A percentile compares a stretch with the other conserved stretches of the same genome.
These are phyloP conservation scores for Jackrogersella minutella DNA, from an alignment of 495 filamentous ascomycete species.

Conservation along the genomic window DNA sequence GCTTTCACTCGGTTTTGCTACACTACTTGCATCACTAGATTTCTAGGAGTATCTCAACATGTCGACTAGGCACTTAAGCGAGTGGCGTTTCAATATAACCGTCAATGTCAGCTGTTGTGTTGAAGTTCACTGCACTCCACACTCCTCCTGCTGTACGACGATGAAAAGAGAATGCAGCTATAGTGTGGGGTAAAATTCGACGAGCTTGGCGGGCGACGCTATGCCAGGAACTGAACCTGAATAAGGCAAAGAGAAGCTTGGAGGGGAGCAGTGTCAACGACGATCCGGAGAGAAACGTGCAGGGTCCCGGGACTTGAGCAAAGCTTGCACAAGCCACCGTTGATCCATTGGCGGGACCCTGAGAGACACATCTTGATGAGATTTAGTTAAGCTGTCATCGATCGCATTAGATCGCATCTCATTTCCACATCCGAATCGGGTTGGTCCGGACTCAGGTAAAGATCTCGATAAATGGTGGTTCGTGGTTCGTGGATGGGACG, in stretches of 20 bases:
- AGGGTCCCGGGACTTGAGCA: conserved; percentile 39
- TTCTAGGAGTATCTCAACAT: conserved; percentile 31
- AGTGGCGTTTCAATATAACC: conserved; percentile 47
- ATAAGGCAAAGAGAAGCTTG: conserved; percentile 23
- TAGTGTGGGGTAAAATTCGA: conserved; percentile 45
- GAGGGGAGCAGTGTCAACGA: conserved; percentile 32
- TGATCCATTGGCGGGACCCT: conserved; percentile 39
- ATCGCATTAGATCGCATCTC: conserved; percentile 25
- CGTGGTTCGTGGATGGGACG: conserved; percentile 27
- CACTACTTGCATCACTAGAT: conserved; percentile 39
- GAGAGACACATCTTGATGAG: conserved; percentile 27
- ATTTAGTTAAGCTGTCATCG: conserved; percentile 14
- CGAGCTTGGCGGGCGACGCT: conserved; percentile 38
- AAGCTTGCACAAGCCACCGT: conserved; percentile 32
- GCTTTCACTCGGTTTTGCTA: conserved; percentile 45
- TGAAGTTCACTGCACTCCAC: conserved; percentile 46
- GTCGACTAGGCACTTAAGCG: conserved; percentile 46
- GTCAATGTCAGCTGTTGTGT: conserved; percentile 42
- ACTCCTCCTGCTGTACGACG: conserved; percentile 45
- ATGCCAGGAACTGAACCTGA: conserved; percentile 42
- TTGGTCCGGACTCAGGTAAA: conserved; percentile 22
- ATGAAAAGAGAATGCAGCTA: conserved; percentile 38
- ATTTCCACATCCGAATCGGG: conserved; percentile 25
- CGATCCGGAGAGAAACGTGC: conserved; percentile 45
- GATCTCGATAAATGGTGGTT: conserved; percentile 29